phyloP scores from a whole-genome alignment of 768 basidiomycete species.

The Amanita thiersii region DNA sequence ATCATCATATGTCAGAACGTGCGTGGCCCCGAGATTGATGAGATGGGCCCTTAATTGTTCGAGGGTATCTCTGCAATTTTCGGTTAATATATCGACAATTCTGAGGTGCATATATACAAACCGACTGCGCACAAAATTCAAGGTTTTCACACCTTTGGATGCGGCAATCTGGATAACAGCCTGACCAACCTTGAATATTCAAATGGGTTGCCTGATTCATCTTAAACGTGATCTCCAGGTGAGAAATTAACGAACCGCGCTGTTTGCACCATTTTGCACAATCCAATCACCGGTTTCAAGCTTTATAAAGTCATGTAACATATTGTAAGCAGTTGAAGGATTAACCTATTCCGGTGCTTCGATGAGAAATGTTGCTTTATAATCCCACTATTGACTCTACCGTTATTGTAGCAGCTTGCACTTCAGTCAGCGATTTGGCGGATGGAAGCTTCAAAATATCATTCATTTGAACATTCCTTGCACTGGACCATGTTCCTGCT shows the following conservation, averaged over 20 bases:
- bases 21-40: slow-evolving; percentile 57
- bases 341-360: slow-evolving; percentile 47
- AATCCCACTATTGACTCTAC: slow-evolving; percentile 27
- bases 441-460: slow-evolving; percentile 59
- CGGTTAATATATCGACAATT: too few relatives aligned
- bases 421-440: slow-evolving; percentile 39
- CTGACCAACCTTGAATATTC: slow-evolving; percentile 57
- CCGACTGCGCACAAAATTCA: slow-evolving; percentile 78
- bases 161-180: slow-evolving; percentile 83
- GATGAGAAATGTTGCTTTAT: background rate
- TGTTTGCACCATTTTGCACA: slow-evolving; percentile 82
- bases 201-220: slow-evolving; percentile 7
- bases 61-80: slow-evolving; percentile 47
- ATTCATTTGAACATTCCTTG: slow-evolving; percentile 38
- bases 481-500: slow-evolving; percentile 68
- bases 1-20: slow-evolving; percentile 74
- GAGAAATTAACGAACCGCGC: slow-evolving; percentile 46
- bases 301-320: slow-evolving; percentile 64
- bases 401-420: slow-evolving; percentile 67
- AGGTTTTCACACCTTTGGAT: slow-evolving; percentile 58
- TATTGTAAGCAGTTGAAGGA: slow-evolving; percentile 76
- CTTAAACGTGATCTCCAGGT: background rate
- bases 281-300: slow-evolving; percentile 71
- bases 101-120: slow-evolving; percentile 24
- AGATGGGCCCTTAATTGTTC: slow-evolving; percentile 43